Evolutionary conservation across 176 grass and related monocot genomes (phyloP), one percentile per base, ranked within the genome.

Genomic region (Raddia guianensis): DNA sequence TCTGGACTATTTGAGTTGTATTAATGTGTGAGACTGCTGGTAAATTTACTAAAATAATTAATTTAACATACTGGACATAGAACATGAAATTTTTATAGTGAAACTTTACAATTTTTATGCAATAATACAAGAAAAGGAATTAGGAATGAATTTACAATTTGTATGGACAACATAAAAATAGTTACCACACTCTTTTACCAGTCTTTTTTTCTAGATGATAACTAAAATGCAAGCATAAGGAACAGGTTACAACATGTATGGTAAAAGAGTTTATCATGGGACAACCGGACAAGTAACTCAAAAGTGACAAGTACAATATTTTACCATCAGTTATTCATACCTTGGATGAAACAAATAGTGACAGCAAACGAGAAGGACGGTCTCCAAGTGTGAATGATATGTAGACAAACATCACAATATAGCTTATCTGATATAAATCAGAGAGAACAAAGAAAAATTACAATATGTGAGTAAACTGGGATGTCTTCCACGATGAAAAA

Each of bases 401-500:
- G 84, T 99, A 99, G 62, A 75, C 88, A 79, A 99, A 99, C 96
- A 99, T 99, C 79, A 99, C 86, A 84, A 99, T 75, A 88, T 99
- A 99, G 68, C 96, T 99, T 68, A 99, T 87, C 96, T 99, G 96
- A 84, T 83, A 80, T 55, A 79, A 89, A 82, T 87, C 35, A 75
- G 67, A 82, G 32, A 54, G 60, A 21, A 83, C 42, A 69, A 81
- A 86, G 75, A 64, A 85, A 61, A 14, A 79, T 57, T 34, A 53
- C 48, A 78, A 52, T 43, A 64, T 66, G 10, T 43, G 66, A 33
- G 62, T 16, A 80, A 87, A 81, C 19, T 27, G 42, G 20, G 42
- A 66, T 62, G 32, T 82, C n/a, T 70, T 80, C 57, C 68, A 63
- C 13, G 73, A 73, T 68, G 68, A 56, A 69, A 94, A 79, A 63